Evolutionary conservation across 2,329 filamentous ascomycete species (phyloP).

Genomic region (Ophidiomyces ophidiicola): DNA sequence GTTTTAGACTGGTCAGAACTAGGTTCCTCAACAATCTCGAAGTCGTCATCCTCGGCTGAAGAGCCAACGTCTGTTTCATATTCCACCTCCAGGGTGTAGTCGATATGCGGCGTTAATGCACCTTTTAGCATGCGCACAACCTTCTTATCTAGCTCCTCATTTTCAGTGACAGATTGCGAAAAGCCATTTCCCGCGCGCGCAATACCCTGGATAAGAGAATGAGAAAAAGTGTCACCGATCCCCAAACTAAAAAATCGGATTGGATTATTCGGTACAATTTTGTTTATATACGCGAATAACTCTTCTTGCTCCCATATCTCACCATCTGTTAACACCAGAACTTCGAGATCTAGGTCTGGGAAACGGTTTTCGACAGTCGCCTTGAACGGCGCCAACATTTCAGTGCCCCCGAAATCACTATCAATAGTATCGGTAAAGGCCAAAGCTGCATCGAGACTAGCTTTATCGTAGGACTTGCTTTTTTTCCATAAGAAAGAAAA

Average conservation of each 20-base stretch:
- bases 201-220: conserved; percentile 47
- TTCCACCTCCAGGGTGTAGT: conserved; percentile 50
- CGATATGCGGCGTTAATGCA: conserved; percentile 53
- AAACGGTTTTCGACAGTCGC: conserved; percentile 38
- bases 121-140: conserved; percentile 64
- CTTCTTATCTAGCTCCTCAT: conserved; percentile 56
- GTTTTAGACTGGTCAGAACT: conserved; percentile 13
- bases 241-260: conserved; percentile 46
- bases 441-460: conserved; percentile 35
- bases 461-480: conserved; percentile 33
- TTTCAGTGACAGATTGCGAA: conserved; percentile 47
- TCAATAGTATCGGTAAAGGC: conserved; percentile 33
- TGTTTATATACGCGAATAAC: conserved; percentile 5
- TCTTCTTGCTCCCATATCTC: conserved; percentile 10
- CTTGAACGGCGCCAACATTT: conserved; percentile 29
- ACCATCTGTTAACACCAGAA: conserved; percentile 12
- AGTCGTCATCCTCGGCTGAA: conserved; percentile 33
- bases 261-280: conserved; percentile 27
- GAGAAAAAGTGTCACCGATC: conserved; percentile 44
- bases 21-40: conserved; percentile 51
- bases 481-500: conserved; percentile 8
- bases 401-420: conserved; percentile 20
- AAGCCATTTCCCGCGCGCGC: conserved; percentile 46
- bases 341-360: conserved; percentile 26
- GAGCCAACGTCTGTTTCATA: conserved; percentile 34